A percentile compares a stretch with the other conserved stretches of the same genome.
phyloP scores from a whole-genome alignment of 108 stramenopile species.

The Hondaea fermentalgiana region DNA sequence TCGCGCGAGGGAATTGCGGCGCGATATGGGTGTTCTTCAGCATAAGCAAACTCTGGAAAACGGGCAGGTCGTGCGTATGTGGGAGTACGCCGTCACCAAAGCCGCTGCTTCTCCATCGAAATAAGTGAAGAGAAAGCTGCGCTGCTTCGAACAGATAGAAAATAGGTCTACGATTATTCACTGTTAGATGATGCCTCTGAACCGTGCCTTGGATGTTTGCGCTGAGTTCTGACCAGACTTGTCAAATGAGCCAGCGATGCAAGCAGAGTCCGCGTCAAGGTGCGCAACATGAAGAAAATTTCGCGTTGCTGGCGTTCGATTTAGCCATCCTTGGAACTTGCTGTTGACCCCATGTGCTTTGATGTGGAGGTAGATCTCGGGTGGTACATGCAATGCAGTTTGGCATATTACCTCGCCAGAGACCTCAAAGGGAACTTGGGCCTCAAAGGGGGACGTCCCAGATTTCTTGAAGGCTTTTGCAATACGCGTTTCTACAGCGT shows the following conservation, averaged over 20 bases:
- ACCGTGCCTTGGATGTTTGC: neutral
- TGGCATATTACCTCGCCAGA: neutral
- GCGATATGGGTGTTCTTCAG: neutral
- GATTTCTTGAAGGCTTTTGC: no score
- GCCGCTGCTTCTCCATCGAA: neutral
- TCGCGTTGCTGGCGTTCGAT: neutral
- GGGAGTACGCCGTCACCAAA: neutral
- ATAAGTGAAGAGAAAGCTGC: neutral
- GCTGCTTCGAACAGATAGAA: no score
- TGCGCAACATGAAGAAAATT: neutral
- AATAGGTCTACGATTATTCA: no score
- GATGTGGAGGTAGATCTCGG: neutral
- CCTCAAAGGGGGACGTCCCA: no score
- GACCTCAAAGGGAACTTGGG: neutral
- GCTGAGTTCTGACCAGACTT: no score
- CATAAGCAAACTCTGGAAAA: neutral
- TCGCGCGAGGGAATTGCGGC: neutral
- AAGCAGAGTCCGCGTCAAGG: neutral
- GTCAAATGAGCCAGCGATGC: neutral
- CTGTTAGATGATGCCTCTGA: neutral
- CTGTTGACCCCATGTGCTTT: neutral
- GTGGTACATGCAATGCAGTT: neutral
- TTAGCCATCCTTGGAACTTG: neutral
- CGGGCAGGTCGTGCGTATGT: neutral
- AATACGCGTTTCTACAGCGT: no score